A percentile compares a stretch with the other conserved stretches of the same genome.
These are phyloP conservation scores for Teratosphaeriaceae sp. DNA, from an alignment of 2,329 filamentous ascomycete species.

Conservation along the genomic window DNA sequence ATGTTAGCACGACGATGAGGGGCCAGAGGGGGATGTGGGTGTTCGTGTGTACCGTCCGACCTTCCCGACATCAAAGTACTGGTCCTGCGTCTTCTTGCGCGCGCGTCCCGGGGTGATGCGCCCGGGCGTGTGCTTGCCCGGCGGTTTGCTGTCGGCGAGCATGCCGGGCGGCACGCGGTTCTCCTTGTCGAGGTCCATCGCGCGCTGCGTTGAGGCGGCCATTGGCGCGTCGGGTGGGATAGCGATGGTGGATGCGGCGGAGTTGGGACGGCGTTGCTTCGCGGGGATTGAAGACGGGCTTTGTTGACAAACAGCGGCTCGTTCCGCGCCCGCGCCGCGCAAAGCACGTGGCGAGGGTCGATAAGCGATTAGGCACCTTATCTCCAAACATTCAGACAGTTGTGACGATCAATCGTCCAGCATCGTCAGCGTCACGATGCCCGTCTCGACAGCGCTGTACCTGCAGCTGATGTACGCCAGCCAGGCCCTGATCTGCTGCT, in stretches of 20 bases:
- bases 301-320: background rate
- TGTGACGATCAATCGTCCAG: too few species aligned
- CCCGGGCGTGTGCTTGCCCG: conserved; percentile 14
- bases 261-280: conserved; percentile 1
- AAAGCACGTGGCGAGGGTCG: background rate
- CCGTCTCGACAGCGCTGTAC: conserved; percentile 9
- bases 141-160: conserved; percentile 9
- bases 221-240: background rate
- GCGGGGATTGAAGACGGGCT: background rate
- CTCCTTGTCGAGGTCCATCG: conserved; percentile 25
- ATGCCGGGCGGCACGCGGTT: conserved; percentile 22
- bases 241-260: background rate
- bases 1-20: conserved; percentile 1
- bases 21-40: background rate
- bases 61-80: conserved; percentile 31
- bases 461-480: conserved; percentile 29
- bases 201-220: background rate
- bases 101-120: conserved; percentile 20
- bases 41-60: conserved; percentile 24
- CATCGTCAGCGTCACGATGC: too few species aligned
- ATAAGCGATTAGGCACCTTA: too few species aligned
- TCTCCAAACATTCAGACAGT: too few species aligned
- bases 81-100: conserved; percentile 24
- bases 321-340: background rate
- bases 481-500: conserved; percentile 36